A percentile compares a stretch with the other conserved stretches of the same genome.
These are phyloP conservation scores for Fomitopsis schrenkii DNA, from an alignment of 1,284 basidiomycete species.

Conservation along the genomic window DNA sequence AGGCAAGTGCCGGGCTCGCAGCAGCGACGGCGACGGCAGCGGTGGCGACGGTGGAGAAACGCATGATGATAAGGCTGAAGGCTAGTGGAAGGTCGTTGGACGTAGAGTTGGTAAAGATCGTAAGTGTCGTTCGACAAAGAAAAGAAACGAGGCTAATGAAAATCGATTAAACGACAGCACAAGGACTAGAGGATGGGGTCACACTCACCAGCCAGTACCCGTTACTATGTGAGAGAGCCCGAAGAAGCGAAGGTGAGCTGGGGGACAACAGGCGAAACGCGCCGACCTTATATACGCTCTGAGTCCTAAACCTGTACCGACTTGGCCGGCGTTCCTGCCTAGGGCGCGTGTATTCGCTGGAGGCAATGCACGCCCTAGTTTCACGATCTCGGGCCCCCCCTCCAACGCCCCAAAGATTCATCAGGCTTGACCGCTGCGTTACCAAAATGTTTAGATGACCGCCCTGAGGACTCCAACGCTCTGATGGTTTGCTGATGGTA, in stretches of 20 bases:
- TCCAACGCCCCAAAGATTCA: neutral
- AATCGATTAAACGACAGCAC: neutral
- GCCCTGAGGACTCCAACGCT: neutral
- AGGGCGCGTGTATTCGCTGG: neutral
- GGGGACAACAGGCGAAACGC: neutral
- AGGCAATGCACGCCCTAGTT: neutral
- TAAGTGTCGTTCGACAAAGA: neutral
- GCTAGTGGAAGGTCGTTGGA: neutral
- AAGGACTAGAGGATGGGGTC: neutral
- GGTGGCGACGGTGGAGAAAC: neutral
- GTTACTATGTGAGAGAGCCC: neutral
- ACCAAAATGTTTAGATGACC: neutral
- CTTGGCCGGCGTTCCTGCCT: too few species aligned
- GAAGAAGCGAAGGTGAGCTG: neutral
- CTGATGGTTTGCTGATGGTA: too few species aligned
- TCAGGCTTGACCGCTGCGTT: neutral
- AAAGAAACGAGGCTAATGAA: neutral
- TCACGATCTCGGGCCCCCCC: neutral
- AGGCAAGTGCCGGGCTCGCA: neutral
- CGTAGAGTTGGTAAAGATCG: neutral
- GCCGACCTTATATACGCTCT: neutral
- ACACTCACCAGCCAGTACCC: neutral
- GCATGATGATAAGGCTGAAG: neutral
- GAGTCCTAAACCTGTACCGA: too few species aligned
- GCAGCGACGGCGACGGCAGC: neutral